Base-by-base conservation (phyloP, 176 grass and related monocot genomes). In the Carex littledalei region DNA sequence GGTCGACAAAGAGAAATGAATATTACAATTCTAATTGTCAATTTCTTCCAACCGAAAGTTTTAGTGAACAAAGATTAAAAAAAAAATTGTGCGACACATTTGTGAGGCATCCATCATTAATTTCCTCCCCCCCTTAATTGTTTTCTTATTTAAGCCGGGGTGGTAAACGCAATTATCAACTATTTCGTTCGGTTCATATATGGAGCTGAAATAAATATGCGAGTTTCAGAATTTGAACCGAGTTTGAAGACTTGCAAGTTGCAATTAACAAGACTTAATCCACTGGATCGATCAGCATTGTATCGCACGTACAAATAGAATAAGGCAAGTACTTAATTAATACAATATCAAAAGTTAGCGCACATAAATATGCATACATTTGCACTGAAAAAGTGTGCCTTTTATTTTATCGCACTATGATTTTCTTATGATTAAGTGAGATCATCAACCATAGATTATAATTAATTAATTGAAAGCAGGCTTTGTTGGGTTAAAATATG, bases 291-390 rank as follows among this genome's bases (percentile, higher is more conserved):
- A 67, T 67, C 26, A 34, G 63, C 24, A 26, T 52, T 75, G 71
- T 53, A 15, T 53, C 52, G 45, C 71, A 75, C 52, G 45, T 45
- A 75, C 71, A 75, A 75, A 75, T 75, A 52, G 26, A 52, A 75
- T 50, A 75, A 22, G 71, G 18, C 71, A 75, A 75, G 15, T 75
- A 21, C 63, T 67, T 32, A 67, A 6, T 35, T 16, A 37, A 22
- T 75, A 50, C n/a, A 76, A 15, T 53, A 76, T 29, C 3, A 45
- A 75, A 76, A 43, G 45, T 76, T 0, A 11, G 35, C 35, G 37
- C 43, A 21, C 71, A 52, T 53, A 76, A 3, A 52, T 24, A 21
- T 20, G 69, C 69, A 73, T 12, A 45, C 69, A 76, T 76, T 76
- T 53, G 43, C 45, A 53, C 45, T 29, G 11, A 24, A 53, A 76